Evolutionary conservation across 2,329 filamentous ascomycete genomes (phyloP), one percentile per base, ranked within the genome.

Genomic region (Trichoderma polysporum): DNA sequence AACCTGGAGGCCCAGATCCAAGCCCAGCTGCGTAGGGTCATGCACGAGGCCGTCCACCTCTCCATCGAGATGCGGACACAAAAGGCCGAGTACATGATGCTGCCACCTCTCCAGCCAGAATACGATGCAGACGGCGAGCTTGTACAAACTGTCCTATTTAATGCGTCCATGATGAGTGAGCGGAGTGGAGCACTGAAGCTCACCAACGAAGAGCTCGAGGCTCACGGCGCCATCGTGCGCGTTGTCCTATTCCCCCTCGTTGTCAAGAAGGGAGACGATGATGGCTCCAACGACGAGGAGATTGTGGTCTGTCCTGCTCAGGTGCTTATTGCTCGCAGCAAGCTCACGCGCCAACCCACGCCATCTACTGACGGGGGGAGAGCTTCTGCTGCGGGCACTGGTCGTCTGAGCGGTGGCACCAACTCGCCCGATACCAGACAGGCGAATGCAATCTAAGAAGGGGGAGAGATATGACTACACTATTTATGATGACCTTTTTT

Each of bases 41-140:
- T 99, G 79, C 88, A 88, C 71, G 88, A 94, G 69, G 95, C 96
- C 0, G 95, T 97, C 58, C 91, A 92, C 67, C 86, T 99, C 12
- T 93, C 93, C 1, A 89, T 99, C 71, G 94, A 97, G 81, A 99
- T 99, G 95, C 93, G 95, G 76, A 96, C 91, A 17, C 95, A 99
- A 78, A 89, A 93, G 68, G 93, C 95, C 41, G 95, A 98, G 81
- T 99, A 97, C 82, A 95, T 97, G 83, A 99, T 99, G 94, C 88
- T 98, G 19, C 94, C 95, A 31, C 95, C 95, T 4, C 84, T 97
- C 66, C 92, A 95, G 78, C 95, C 95, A 25, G 93, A 97, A 78
- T 98, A 97, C 79, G 94, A 98, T 78, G 90, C 89, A 73, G 93
- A 95, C 70, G 95, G 95, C 72, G 94, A 98, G 74, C 86, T 99